phyloP scores from a whole-genome alignment of 495 filamentous ascomycete genomes.

The Aspergillus funiculosus region DNA sequence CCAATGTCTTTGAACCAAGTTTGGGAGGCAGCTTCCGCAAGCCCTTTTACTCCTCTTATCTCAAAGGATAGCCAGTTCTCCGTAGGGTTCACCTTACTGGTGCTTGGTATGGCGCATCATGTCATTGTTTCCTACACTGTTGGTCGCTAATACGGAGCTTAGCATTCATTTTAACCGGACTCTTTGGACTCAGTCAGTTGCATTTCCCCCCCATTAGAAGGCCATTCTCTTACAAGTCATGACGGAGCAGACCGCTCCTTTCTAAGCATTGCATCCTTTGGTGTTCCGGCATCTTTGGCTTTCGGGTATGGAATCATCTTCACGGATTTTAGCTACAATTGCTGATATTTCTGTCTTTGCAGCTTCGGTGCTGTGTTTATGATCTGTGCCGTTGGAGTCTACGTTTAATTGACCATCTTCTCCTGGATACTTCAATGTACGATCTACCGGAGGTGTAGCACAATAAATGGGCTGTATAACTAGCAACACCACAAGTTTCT shows the following conservation, averaged over 20 bases:
- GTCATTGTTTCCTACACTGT: not conserved
- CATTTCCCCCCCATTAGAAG: not conserved
- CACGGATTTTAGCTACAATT: not conserved
- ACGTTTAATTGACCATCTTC: conserved; percentile 63
- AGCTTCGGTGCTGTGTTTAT: conserved; percentile 96
- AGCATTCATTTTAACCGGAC: conserved; percentile 59
- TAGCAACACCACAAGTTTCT: conserved; percentile 32
- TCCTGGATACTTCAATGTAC: conserved; percentile 32
- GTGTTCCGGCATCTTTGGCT: conserved; percentile 79
- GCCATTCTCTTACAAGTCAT: conserved; percentile 9
- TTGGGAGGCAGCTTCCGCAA: conserved; percentile 82
- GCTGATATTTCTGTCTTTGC: conserved; percentile 15
- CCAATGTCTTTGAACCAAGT: conserved; percentile 71
- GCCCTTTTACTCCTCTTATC: conserved; percentile 74
- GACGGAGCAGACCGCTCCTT: conserved; percentile 71
- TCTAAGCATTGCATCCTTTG: conserved; percentile 66
- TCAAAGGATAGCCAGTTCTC: conserved; percentile 79
- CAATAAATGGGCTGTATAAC: conserved; percentile 28
- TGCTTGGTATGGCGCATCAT: conserved; percentile 46
- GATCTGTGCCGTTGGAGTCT: conserved; percentile 97
- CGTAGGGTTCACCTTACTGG: conserved; percentile 71
- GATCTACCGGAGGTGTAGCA: conserved; percentile 31
- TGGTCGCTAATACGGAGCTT: conserved; percentile 17
- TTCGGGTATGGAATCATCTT: conserved; percentile 65
- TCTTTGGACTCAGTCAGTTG: conserved; percentile 77